Base-by-base conservation (phyloP, 2,329 filamentous ascomycete species). In the Geosmithia morbida region DNA sequence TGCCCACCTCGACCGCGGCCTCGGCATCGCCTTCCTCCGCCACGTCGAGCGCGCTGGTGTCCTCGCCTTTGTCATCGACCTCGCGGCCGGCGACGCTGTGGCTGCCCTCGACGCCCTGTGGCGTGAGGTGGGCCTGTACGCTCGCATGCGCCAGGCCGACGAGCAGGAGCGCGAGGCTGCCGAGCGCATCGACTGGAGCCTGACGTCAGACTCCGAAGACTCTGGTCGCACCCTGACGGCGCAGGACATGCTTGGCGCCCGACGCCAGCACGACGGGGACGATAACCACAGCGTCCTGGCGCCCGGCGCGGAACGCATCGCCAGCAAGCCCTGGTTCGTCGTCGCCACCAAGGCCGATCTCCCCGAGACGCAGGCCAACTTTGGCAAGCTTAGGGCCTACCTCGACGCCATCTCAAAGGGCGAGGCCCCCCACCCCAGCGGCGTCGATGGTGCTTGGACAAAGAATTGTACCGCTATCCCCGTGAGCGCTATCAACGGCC, bases 241-340 rank as follows among this genome's bases (percentile, higher is more conserved):
- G 3, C 33, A 37, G 11, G 33, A 37, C 14, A 37, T 37, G 33
- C 33, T 37, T 3, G 33, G 33, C 33, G 33, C 33, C 11, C 33
- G 13, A 13, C 3, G 4, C 22, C 22, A 26, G 22, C 22, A 26
- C 22, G 22, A 26, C 22, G 22, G 22, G 4, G 22, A 26, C 22
- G 22, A 4, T 26, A 46, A 48, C 2, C 49, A 51, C 6, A 19
- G 19, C 22, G 13, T 16, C 14, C 45, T 50, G 14, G 29, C 48
- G 5, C 49, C 54, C 7, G 43, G 47, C 1, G 50, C 49, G n/a
- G 60, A 85, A n/a, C 79, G 83, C 41, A 94, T 97, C 53, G 85
- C 85, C n/a, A 78, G 77, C 33, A 98, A 98, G 67, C 89, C 92
- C 1, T 98, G 92, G 92, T 92, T 94, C 57, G 89, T 96, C 5